Base-by-base conservation (phyloP, 2,329 filamentous ascomycete genomes). In the Aspergillus hiratsukae region DNA sequence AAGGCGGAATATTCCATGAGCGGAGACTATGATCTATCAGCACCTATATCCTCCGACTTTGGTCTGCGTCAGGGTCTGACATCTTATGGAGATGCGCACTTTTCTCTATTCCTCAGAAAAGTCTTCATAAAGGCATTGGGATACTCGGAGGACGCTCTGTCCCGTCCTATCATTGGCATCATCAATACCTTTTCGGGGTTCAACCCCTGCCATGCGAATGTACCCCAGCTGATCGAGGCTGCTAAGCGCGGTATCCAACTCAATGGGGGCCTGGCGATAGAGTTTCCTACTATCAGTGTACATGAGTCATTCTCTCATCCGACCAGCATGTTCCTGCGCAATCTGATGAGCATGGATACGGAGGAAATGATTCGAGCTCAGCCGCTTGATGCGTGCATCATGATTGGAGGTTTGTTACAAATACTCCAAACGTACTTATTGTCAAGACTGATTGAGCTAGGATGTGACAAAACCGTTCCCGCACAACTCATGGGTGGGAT, bases 261-360 rank as follows among this genome's bases (percentile, higher is more conserved):
- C 0, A 79, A 77, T 49, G 88, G 88, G 2, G 88, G 87, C 0
- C 71, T 90, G 28, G 84, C 87, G 0, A 80, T 90, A 23, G 87
- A 90, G 40, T 90, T 90, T 61, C 87, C 87, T 0, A 90, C 87
- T 0, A 89, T 91, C 54, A 88, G 84, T 59, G 67, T 90, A 0
- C 84, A 87, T 61, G 87, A 90, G 76, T 81, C 78, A 2, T 90
- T 91, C 66, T 79, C 87, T 0, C 77, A 80, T 48, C 87, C 87
- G 2, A 90, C 87, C 4, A 89, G 87, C 73, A 90, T 91, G 88
- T 90, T 85, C 54, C 66, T 90, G 49, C 73, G 88, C 31, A 90
- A 90, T 61, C 66, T 90, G 55, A 90, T 91, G 87, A 87, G 84
- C 61, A 89, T 90, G 85, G 88, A 90, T 66, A 90, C 88, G 0